Percentiles rank a stretch among this genome's conserved stretches.
phyloP scores from a whole-genome alignment of 139 green algal species.

The Marvania coccoides region DNA sequence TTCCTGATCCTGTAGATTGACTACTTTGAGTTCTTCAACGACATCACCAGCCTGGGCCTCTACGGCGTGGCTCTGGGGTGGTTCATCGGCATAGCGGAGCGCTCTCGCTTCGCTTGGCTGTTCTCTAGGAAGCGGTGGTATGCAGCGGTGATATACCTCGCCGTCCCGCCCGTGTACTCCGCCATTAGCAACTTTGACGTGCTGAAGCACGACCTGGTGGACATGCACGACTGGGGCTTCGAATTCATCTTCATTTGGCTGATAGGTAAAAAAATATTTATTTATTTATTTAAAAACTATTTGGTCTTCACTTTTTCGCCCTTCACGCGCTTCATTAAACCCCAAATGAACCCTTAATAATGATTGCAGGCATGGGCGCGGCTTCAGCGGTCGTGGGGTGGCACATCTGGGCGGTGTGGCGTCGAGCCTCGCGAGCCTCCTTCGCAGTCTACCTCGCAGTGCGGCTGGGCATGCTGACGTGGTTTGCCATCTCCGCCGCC shows the following conservation, averaged over 20 bases:
- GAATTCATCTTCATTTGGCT: conserved; percentile 6
- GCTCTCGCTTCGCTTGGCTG: conserved; percentile 26
- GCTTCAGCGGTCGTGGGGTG: conserved; percentile 14
- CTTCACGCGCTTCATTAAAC: background rate
- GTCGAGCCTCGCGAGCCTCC: background rate
- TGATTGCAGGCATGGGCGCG: conserved; percentile 15
- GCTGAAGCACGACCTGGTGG: conserved; percentile 28
- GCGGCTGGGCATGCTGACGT: conserved; percentile 17
- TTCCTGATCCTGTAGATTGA: background rate
- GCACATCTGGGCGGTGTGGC: conserved; percentile 14
- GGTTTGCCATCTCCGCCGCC: conserved; percentile 16
- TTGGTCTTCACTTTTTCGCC: background rate
- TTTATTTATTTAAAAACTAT: conserved; percentile 9
- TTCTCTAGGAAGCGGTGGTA: conserved; percentile 31
- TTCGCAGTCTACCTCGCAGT: conserved; percentile 14
- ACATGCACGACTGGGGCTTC: conserved; percentile 20
- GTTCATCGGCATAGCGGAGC: conserved; percentile 23
- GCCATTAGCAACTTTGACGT: conserved; percentile 22
- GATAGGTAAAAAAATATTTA: conserved; percentile 1
- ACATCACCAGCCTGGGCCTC: conserved; percentile 23
- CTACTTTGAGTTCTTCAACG: conserved; percentile 17
- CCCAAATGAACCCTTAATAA: background rate
- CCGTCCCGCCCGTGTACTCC: conserved; percentile 31
- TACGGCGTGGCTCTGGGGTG: conserved; percentile 34
- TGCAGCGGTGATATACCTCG: conserved; percentile 21